Evolutionary conservation across 2,329 filamentous ascomycete species (phyloP).

Genomic region (Conoideocrella luteorostrata): DNA sequence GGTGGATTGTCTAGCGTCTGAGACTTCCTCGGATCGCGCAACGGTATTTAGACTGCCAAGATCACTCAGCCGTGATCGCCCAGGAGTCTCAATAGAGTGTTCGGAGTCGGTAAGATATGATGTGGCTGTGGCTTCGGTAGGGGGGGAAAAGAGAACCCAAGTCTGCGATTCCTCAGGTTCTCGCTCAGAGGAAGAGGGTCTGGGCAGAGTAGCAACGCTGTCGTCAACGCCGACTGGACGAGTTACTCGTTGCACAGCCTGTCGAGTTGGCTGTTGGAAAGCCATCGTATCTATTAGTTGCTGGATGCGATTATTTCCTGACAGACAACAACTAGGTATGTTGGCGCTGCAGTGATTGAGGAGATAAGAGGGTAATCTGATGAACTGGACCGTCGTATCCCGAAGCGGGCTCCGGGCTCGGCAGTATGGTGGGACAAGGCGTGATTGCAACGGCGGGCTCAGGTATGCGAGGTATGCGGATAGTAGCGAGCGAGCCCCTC

Average conservation of each 20-base stretch:
- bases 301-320: no score
- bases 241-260: conserved; percentile 42
- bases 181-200: conserved; percentile 20
- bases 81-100: conserved; percentile 56
- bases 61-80: conserved; percentile 70
- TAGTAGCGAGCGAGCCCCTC: no score
- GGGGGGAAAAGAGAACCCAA: conserved; percentile 92
- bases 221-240: conserved; percentile 33
- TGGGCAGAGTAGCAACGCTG: conserved; percentile 17
- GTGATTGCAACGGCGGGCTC: no score
- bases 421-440: neutral
- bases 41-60: conserved; percentile 71
- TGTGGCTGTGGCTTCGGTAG: conserved; percentile 55
- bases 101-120: conserved; percentile 65
- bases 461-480: no score
- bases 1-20: conserved; percentile 34
- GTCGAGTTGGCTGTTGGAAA: conserved; percentile 54
- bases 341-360: neutral
- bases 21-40: conserved; percentile 51
- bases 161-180: conserved; percentile 70
- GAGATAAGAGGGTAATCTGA: conserved; percentile 7
- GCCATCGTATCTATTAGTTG: conserved; percentile 40
- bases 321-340: neutral
- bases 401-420: neutral
- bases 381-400: neutral